Conservation (phyloP, 208 protist species). For the Borovskyia barvae region DNA sequence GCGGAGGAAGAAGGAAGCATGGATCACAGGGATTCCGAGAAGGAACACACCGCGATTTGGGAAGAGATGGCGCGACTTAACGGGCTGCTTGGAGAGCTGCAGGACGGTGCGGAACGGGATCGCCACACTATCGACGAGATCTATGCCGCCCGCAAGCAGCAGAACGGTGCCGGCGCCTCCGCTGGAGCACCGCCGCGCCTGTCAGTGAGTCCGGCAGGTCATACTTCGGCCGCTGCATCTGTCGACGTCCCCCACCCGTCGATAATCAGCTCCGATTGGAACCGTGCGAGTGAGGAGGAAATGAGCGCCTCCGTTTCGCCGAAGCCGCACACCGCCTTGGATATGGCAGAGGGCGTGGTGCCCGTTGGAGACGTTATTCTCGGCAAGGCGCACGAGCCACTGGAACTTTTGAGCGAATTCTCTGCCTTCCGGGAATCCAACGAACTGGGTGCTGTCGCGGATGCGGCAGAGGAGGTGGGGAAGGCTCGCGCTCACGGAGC, state of each 20-base stretch:
- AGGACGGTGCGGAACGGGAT: constrained; percentile 34
- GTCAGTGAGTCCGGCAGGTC: background rate
- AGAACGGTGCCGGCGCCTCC: background rate
- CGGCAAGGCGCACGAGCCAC: constrained; percentile 53
- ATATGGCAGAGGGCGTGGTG: constrained; percentile 4
- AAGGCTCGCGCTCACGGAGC: background rate
- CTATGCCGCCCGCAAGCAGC: constrained; percentile 71
- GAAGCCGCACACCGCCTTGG: background rate
- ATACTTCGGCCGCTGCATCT: background rate
- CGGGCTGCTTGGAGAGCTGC: constrained; percentile 49
- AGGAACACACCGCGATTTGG: constrained; percentile 51
- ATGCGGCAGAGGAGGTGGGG: background rate
- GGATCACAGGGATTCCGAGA: background rate
- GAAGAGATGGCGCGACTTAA: constrained; percentile 64
- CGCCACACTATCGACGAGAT: constrained; percentile 80
- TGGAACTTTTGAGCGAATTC: constrained; percentile 14
- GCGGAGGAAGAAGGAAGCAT: background rate
- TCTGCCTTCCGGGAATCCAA: background rate
- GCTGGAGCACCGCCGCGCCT: constrained; percentile 3
- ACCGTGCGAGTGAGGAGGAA: background rate
- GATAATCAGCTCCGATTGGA: no score
- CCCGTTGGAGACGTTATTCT: constrained; percentile 68
- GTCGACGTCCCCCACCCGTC: background rate
- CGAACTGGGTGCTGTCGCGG: background rate
- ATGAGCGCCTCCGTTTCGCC: background rate